A percentile compares a stretch with the other conserved stretches of the same genome.
Evolutionary conservation across 1,284 basidiomycete genomes (phyloP).

Genomic region (Vanrija pseudolonga): DNA sequence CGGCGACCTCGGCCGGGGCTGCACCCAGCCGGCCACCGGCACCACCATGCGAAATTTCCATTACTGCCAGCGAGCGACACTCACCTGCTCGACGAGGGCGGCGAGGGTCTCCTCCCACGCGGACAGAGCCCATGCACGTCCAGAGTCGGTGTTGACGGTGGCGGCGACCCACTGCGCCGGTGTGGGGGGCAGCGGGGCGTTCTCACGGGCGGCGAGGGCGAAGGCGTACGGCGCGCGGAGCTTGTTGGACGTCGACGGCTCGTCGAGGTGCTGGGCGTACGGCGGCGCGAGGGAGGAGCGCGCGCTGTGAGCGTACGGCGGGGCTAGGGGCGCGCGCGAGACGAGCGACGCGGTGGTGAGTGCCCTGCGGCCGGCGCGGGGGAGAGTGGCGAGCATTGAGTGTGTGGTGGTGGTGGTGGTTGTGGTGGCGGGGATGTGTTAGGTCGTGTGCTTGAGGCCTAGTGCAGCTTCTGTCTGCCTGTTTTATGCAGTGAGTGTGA

Average conservation of each 20-base stretch:
- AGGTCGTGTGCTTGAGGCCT: background rate
- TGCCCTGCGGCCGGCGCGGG: conserved; percentile 14
- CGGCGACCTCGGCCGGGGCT: too few relatives aligned
- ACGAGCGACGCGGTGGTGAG: conserved; percentile 13
- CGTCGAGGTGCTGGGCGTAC: conserved; percentile 12
- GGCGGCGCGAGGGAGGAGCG: conserved; percentile 15
- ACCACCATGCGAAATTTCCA: too few relatives aligned
- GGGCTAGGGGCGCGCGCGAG: conserved; percentile 14
- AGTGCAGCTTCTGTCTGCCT: background rate
- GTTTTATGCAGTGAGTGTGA: background rate
- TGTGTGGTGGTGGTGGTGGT: background rate
- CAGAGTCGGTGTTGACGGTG: conserved; percentile 7
- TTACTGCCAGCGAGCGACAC: too few relatives aligned
- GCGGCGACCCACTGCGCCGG: conserved; percentile 10
- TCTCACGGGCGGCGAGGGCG: background rate
- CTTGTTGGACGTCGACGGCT: conserved; percentile 4
- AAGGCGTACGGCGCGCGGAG: conserved; percentile 16
- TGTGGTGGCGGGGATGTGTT: background rate
- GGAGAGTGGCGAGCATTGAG: conserved; percentile 14
- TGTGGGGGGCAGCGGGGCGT: background rate
- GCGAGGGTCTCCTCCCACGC: conserved; percentile 10
- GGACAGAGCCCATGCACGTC: conserved; percentile 11
- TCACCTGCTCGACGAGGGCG: conserved; percentile 12
- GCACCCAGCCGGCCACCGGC: too few relatives aligned
- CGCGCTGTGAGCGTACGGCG: conserved; percentile 13